Base-by-base conservation (phyloP, 495 filamentous ascomycete species). In the Amorphotheca resinae region DNA sequence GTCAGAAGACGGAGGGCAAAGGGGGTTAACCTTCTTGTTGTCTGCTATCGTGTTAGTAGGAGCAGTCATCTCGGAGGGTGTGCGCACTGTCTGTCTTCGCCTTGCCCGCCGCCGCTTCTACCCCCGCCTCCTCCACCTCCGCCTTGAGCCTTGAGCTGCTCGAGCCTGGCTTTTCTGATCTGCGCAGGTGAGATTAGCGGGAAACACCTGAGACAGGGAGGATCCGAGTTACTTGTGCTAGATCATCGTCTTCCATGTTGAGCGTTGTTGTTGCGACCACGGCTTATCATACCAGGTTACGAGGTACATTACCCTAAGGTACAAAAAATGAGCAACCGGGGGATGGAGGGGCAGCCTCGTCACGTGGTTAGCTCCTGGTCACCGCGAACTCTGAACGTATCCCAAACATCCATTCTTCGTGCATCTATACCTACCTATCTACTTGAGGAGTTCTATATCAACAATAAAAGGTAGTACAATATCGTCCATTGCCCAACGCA, bases 101-200 rank as follows among this genome's bases (percentile, higher is more conserved):
- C 45, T 43, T 49, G 41, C 14, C 37, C 41, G 33, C 34, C 40
- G 41, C 64, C 63, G 30, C 66, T 71, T 42, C 68, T 64, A 17
- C 60, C 34, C 12, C 48, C 48, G 43, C 55, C 57, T 39, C 52
- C 56, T 37, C 58, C 65, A 41, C 68, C 52, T 47, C 66, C 67
- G 33, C 64, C 63, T 59, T 89, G 80, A 48, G 82, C 68, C 59
- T 87, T 87, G 42, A 95, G 82, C 65, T 95, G 87, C 56, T 86
- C 84, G 26, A 94, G 76, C 44, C 88, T 85, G 49, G 87, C 88
- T 60, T 80, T 79, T 53, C 87, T 69, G 60, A 95, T 93, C 84
- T 94, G 31, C 8, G 35, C 16, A 22, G 43, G 21, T 30, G 40
- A 36, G 23, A 12, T 17, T 12, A 39, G 26, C 18, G 15, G 30